Percentiles rank a stretch among this genome's conserved stretches.
Conservation (phyloP, 2,329 filamentous ascomycete species). For the Microdochium nivale region DNA sequence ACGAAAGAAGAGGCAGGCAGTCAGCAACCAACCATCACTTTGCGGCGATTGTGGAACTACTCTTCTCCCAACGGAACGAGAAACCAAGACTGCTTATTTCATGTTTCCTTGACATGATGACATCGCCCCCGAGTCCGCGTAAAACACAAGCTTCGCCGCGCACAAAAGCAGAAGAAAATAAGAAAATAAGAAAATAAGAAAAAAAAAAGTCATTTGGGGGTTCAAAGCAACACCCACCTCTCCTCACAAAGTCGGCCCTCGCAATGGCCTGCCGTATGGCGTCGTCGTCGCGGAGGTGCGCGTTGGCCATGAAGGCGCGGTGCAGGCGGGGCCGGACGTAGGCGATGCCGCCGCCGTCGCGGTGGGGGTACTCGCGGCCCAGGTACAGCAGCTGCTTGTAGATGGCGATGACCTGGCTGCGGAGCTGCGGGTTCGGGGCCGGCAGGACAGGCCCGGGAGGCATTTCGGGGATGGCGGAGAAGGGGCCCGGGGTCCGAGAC, state of each 20-base stretch:
- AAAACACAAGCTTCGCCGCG: too few species aligned
- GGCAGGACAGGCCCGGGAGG: slow-evolving; percentile 12
- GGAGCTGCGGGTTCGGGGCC: slow-evolving; percentile 46
- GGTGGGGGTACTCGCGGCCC: slow-evolving; percentile 80
- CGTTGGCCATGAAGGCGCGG: slow-evolving; percentile 74
- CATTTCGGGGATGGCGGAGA: background rate
- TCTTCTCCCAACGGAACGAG: too few species aligned
- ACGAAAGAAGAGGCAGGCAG: background rate
- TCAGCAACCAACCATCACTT: slow-evolving; percentile 1
- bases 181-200: too few species aligned
- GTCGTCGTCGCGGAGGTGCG: slow-evolving; percentile 58
- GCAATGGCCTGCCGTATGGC: slow-evolving; percentile 70
- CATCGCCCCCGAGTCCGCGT: too few species aligned
- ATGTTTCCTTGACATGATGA: too few species aligned
- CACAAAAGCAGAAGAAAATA: too few species aligned
- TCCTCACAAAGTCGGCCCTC: slow-evolving; percentile 81
- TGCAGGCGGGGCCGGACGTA: slow-evolving; percentile 80
- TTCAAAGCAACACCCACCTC: slow-evolving; percentile 48
- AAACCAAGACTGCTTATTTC: too few species aligned
- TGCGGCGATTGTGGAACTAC: too few species aligned
- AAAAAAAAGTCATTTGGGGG: too few species aligned
- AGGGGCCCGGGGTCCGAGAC: background rate
- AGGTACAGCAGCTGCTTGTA: slow-evolving; percentile 90
- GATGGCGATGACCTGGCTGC: slow-evolving; percentile 70
- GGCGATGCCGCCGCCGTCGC: slow-evolving; percentile 60